phyloP scores from a whole-genome alignment of 2,329 filamentous ascomycete species.

The Lachnellula hyalina region DNA sequence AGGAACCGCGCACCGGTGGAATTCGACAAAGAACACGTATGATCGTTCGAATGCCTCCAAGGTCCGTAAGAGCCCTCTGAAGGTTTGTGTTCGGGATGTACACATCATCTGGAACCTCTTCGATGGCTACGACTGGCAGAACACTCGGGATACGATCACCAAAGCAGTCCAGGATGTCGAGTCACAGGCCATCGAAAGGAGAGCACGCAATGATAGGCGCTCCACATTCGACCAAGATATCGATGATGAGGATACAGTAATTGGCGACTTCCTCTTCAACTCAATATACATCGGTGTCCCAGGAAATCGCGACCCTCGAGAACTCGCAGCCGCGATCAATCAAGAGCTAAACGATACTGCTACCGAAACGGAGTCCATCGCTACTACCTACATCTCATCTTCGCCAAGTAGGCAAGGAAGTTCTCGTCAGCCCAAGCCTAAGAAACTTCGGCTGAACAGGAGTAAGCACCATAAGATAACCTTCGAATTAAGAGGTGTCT shows the following conservation, averaged over 20 bases:
- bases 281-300: conserved; percentile 97
- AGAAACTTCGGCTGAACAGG: conserved; percentile 68
- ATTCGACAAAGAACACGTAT: conserved; percentile 71
- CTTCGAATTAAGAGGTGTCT: conserved; percentile 83
- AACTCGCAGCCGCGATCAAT: conserved; percentile 80
- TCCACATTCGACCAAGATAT: conserved; percentile 57
- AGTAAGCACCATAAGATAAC: conserved; percentile 94
- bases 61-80: conserved; percentile 63
- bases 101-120: conserved; percentile 97
- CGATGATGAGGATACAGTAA: conserved; percentile 75
- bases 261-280: conserved; percentile 96
- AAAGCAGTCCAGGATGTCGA: conserved; percentile 88
- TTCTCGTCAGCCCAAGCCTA: conserved; percentile 36
- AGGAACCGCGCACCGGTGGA: conserved; percentile 72
- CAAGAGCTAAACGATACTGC: conserved; percentile 77
- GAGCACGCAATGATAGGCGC: conserved; percentile 52
- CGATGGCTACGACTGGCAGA: conserved; percentile 94
- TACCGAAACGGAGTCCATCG: conserved; percentile 86
- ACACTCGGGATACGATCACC: conserved; percentile 78
- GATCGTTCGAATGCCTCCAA: conserved; percentile 58
- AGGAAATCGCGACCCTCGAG: conserved; percentile 75
- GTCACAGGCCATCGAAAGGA: conserved; percentile 70
- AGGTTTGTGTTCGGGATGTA: conserved; percentile 74
- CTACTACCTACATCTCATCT: conserved; percentile 65
- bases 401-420: conserved; percentile 47